These are phyloP conservation scores for Xylaria longipes DNA, from an alignment of 495 filamentous ascomycete species.

Conservation along the genomic window DNA sequence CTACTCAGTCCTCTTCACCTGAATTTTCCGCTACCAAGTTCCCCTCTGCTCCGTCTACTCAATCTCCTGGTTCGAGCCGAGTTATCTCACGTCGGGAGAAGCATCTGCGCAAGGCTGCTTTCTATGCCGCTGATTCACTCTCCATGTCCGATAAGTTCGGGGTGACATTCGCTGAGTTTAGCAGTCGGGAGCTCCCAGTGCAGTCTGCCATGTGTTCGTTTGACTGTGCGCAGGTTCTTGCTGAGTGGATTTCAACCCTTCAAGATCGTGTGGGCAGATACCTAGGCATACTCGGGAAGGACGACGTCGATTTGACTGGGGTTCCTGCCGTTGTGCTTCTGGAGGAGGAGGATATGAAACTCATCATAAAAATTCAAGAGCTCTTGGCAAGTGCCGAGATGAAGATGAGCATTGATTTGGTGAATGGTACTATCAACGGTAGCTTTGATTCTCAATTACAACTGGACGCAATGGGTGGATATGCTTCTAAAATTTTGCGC, in stretches of 20 bases:
- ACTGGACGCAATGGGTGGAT: slow-evolving; percentile 70
- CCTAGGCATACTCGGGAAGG: slow-evolving; percentile 83
- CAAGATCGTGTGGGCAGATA: slow-evolving; percentile 93
- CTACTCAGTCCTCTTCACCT: slow-evolving; percentile 60
- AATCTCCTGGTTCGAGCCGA: slow-evolving; percentile 40
- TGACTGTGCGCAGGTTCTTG: slow-evolving; percentile 95
- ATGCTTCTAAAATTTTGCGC: slow-evolving; percentile 83
- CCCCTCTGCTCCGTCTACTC: slow-evolving; percentile 28
- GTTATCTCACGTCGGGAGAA: slow-evolving; percentile 68
- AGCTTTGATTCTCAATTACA: slow-evolving; percentile 59
- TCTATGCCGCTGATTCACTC: slow-evolving; percentile 92
- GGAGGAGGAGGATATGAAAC: slow-evolving; percentile 89
- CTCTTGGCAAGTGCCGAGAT: slow-evolving; percentile 78
- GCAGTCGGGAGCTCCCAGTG: slow-evolving; percentile 87
- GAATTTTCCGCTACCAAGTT: slow-evolving; percentile 52
- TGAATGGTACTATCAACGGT: slow-evolving; percentile 50
- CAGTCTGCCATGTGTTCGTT: slow-evolving; percentile 93
- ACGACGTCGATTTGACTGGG: slow-evolving; percentile 75
- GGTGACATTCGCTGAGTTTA: slow-evolving; percentile 84
- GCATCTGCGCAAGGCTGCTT: slow-evolving; percentile 90
- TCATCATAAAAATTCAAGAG: slow-evolving; percentile 83
- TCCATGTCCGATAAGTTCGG: slow-evolving; percentile 88
- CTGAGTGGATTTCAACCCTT: slow-evolving; percentile 94
- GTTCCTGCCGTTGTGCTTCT: slow-evolving; percentile 88
- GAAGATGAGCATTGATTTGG: slow-evolving; percentile 71